phyloP scores from a whole-genome alignment of 768 basidiomycete species.

The Termitomyces sp. region DNA sequence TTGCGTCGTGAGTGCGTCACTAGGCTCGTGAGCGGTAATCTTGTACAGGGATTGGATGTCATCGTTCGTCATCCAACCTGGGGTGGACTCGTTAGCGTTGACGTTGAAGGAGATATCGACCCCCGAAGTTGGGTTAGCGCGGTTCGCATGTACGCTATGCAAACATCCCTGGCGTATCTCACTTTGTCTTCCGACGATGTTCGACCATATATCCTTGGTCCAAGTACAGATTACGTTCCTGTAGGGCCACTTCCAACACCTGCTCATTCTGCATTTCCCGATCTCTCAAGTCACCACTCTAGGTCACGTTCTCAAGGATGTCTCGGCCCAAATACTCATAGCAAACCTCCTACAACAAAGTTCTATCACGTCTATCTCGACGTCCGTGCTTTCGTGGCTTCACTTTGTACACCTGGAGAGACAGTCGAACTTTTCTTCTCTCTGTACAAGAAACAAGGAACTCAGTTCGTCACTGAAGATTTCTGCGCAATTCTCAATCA shows the following conservation, averaged over 20 bases:
- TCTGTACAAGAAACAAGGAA: constrained; percentile 79
- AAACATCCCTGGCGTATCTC: constrained; percentile 75
- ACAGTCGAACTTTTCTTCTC: constrained; percentile 93
- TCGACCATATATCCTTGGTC: constrained; percentile 34
- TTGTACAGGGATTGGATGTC: constrained; percentile 88
- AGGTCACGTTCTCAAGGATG: constrained; percentile 33
- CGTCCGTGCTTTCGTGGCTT: constrained; percentile 87
- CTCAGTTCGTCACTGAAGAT: constrained; percentile 90
- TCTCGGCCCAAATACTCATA: constrained; percentile 20
- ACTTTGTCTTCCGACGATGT: constrained; percentile 43
- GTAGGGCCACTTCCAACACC: constrained; percentile 50
- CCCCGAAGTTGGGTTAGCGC: constrained; percentile 83
- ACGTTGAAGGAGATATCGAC: constrained; percentile 80
- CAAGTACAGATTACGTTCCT: constrained; percentile 41
- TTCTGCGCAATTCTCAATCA: constrained; percentile 88
- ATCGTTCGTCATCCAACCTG: constrained; percentile 94
- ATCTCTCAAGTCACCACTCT: constrained; percentile 34
- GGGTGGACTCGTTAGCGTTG: constrained; percentile 87
- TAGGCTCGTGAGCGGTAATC: constrained; percentile 82
- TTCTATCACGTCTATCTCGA: constrained; percentile 92
- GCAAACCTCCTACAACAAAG: constrained; percentile 46
- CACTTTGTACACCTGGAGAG: constrained; percentile 86
- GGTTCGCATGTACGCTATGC: constrained; percentile 88
- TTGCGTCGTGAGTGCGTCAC: constrained; percentile 85
- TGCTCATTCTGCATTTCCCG: constrained; percentile 69